phyloP scores from a whole-genome alignment of 257 asterid genomes.

The Forsythia suspensa region DNA sequence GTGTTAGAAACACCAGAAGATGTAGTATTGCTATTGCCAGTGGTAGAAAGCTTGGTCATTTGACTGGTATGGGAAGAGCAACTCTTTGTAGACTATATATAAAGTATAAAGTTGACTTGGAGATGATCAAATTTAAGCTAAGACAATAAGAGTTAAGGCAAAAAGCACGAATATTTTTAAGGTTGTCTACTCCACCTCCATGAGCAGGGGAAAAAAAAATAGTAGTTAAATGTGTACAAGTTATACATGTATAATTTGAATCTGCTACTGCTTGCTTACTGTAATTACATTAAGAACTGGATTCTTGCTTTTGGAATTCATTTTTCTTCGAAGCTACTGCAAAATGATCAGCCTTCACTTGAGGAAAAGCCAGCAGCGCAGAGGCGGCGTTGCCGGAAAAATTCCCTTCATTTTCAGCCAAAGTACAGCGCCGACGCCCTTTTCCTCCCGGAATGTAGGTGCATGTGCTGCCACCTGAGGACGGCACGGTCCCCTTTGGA shows the following conservation, averaged over 20 bases:
- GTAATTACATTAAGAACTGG: not conserved
- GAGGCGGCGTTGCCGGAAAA: slow-evolving; percentile 4
- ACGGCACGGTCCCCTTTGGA: slow-evolving; percentile 40
- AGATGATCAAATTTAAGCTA: too few species aligned
- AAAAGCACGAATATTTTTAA: too few species aligned
- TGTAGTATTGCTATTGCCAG: too few species aligned
- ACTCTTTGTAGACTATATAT: too few species aligned
- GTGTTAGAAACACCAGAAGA: too few species aligned
- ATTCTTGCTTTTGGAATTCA: not conserved
- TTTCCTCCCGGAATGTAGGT: slow-evolving; percentile 50
- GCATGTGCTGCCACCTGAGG: slow-evolving; percentile 50
- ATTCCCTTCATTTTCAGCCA: slow-evolving; percentile 28
- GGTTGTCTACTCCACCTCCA: too few species aligned
- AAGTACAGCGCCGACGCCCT: slow-evolving; percentile 46
- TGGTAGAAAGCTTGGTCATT: too few species aligned
- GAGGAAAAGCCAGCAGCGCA: slow-evolving; percentile 8
- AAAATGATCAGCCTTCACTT: not conserved
- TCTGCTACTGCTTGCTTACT: not conserved
- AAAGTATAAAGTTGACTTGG: too few species aligned
- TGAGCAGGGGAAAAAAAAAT: too few species aligned
- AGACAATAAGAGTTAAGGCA: too few species aligned
- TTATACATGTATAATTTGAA: not conserved
- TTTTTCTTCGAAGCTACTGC: not conserved
- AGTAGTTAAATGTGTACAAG: not conserved
- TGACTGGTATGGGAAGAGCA: too few species aligned